phyloP scores from a whole-genome alignment of 2,329 filamentous ascomycete genomes.

The Claviceps spartinae region DNA sequence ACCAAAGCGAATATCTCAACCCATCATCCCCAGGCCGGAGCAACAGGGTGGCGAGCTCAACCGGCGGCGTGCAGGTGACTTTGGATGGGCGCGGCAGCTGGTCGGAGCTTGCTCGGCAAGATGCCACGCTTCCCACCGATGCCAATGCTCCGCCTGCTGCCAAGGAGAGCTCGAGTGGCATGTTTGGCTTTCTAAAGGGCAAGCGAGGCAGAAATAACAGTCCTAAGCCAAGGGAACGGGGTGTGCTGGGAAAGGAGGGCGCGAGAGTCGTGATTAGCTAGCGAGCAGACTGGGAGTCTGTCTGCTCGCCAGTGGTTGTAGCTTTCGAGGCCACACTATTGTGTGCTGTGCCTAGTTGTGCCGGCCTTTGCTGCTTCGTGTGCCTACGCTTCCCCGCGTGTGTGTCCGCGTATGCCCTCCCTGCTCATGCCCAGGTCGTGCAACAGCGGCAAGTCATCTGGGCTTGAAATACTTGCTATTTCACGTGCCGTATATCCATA shows the following conservation, averaged over 20 bases:
- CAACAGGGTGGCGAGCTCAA: conserved; percentile 60
- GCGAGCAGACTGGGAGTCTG: neutral
- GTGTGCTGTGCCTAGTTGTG: too few species aligned
- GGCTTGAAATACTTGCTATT: too few species aligned
- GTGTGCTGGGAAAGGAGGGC: conserved; percentile 89
- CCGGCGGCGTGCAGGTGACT: conserved; percentile 80
- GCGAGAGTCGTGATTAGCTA: conserved; percentile 68
- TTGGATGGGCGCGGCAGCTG: conserved; percentile 81
- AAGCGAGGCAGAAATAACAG: conserved; percentile 86
- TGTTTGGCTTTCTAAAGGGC: conserved; percentile 78
- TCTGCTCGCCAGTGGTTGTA: neutral
- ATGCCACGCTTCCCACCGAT: conserved; percentile 58
- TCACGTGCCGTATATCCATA: too few species aligned
- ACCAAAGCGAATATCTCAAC: conserved; percentile 32
- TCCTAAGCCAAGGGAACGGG: conserved; percentile 86
- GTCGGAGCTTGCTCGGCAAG: conserved; percentile 80
- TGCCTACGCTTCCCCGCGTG: too few species aligned
- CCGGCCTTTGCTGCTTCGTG: too few species aligned
- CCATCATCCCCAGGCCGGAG: conserved; percentile 40
- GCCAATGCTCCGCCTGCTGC: conserved; percentile 40
- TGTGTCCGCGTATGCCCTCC: too few species aligned
- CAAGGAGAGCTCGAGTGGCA: conserved; percentile 56
- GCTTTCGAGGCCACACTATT: neutral
- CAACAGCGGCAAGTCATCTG: too few species aligned
- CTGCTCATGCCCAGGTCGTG: too few species aligned